Conservation (phyloP, 345 rosid genomes). For the Populus davidiana region DNA sequence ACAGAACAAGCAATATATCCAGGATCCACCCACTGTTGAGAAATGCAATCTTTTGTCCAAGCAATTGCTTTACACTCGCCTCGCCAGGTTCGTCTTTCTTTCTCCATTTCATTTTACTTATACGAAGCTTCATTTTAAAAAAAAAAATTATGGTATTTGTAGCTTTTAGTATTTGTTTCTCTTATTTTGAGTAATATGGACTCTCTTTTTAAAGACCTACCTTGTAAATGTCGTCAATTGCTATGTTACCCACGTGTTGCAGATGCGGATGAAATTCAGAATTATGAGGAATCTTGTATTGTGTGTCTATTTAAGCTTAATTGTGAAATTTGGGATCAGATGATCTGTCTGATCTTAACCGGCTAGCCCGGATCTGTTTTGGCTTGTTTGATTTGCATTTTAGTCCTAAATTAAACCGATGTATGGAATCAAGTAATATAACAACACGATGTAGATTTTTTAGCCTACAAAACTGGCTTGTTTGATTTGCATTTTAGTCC, state of each 20-base stretch:
- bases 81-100: slow-evolving; percentile 48
- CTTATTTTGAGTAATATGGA: neutral
- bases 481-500: neutral
- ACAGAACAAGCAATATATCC: slow-evolving; percentile 63
- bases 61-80: slow-evolving; percentile 70
- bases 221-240: neutral
- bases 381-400: neutral
- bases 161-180: neutral
- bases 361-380: neutral
- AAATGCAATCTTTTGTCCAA: slow-evolving; percentile 56
- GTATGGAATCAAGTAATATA: neutral
- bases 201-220: neutral
- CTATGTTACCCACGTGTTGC: neutral
- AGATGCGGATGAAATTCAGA: neutral
- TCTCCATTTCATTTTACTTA: neutral
- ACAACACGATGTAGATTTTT: neutral
- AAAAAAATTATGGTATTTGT: neutral
- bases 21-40: slow-evolving; percentile 58
- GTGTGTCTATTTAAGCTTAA: neutral
- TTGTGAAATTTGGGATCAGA: neutral
- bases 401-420: neutral
- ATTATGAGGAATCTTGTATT: neutral
- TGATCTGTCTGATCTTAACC: neutral
- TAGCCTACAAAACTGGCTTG: neutral
- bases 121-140: neutral